Base-by-base conservation (phyloP, 306 rosid genomes). In the Astragalus membranaceus region DNA sequence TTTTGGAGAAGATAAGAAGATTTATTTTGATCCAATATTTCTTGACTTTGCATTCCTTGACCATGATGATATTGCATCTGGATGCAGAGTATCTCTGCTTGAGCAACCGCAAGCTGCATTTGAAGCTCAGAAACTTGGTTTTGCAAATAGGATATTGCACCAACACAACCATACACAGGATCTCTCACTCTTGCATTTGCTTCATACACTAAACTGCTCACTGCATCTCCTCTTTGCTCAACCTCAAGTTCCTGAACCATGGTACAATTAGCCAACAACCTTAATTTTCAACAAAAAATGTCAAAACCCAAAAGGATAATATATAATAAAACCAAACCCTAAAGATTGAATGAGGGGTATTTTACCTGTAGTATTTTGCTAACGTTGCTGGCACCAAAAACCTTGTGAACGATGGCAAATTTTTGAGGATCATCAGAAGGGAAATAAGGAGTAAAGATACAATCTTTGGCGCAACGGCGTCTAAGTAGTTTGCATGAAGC, bases 381-480 rank as follows among this genome's bases (percentile, higher is more conserved):
- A 37, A 94, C 88, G 57, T 94, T 94, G 87, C 98, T 94, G 3
- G 98, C 98, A 60, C 98, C 98, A 42, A 94, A 94, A 76, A 94
- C 90, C 79, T 90, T 94, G 81, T 94, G 98, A 63, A 94, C 97
- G 33, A 83, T 83, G 73, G 95, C 90, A 42, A 94, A 94, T 80
- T 88, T 94, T 62, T 87, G 90, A 66, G 97, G 97, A 50, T 94
- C 92, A 54, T 87, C 88, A 7, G 98, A 84, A 53, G 98, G 94
- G 56, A 94, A 94, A 60, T 85, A 90, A 13, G 98, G 98, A 15
- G 97, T 87, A 30, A 94, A 94, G 67, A 84, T 79, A 84, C 98
- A 94, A 64, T 94, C 90, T 42, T 82, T 80, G 66, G 90, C 81
- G 10, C 98, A 94, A 9, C 98, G 84, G 48, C 98, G 96, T 57